Evolutionary conservation across 163 green algal species (phyloP).

Genomic region (Chlamydomonas reinhardtii): DNA sequence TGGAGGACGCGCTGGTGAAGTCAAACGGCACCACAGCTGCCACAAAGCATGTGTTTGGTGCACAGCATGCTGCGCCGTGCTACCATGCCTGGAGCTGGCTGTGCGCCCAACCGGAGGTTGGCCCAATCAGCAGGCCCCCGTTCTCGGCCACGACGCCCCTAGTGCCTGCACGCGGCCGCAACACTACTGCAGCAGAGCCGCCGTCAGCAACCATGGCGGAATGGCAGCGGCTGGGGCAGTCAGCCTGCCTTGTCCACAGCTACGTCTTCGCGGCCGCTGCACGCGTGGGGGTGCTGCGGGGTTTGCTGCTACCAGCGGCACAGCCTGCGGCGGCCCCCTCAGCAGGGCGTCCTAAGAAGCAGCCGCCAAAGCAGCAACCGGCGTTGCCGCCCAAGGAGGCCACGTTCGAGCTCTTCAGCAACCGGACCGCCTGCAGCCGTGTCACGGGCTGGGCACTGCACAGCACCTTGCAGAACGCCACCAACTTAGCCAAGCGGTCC

Average conservation of each 20-base stretch:
- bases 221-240: neutral
- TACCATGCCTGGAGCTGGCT: neutral
- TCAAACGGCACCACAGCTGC: neutral
- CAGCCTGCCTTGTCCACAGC: neutral
- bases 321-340: too few species aligned
- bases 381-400: neutral
- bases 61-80: neutral
- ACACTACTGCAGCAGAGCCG: neutral
- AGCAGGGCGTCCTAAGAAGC: neutral
- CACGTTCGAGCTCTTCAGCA: neutral
- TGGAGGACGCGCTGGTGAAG: neutral
- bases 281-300: neutral
- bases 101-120: neutral
- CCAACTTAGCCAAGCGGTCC: too few species aligned
- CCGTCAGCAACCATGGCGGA: neutral
- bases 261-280: neutral
- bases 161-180: neutral
- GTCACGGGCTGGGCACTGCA: neutral
- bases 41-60: neutral
- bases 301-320: neutral
- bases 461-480: neutral
- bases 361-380: neutral
- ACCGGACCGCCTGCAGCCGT: neutral
- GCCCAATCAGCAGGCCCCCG: neutral
- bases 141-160: neutral